A percentile compares a stretch with the other conserved stretches of the same genome.
Evolutionary conservation across 495 filamentous ascomycete species (phyloP).

Genomic region (Penicillium odoratum): DNA sequence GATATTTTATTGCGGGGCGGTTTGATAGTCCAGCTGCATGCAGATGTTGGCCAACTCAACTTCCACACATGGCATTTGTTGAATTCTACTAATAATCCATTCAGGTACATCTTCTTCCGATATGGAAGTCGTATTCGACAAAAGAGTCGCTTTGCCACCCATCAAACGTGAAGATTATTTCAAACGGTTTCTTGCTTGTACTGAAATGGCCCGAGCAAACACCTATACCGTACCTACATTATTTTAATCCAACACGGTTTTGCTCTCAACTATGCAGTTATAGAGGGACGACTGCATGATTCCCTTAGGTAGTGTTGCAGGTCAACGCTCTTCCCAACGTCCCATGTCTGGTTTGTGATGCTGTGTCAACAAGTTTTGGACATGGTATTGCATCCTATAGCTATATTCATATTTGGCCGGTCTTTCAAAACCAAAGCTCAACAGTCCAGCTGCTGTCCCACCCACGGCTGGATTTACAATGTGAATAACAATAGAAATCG

Average conservation of each 20-base stretch:
- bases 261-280: background rate
- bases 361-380: slow-evolving; percentile 1
- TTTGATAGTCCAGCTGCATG: slow-evolving; percentile 13
- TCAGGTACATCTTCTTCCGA: slow-evolving; percentile 62
- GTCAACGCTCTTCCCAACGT: slow-evolving; percentile 12
- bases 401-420: slow-evolving; percentile 5
- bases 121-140: slow-evolving; percentile 57
- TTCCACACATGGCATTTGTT: background rate
- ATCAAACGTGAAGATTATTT: slow-evolving; percentile 23
- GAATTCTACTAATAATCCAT: slow-evolving; percentile 3
- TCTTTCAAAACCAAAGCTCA: slow-evolving; percentile 3
- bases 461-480: slow-evolving; percentile 19
- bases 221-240: background rate
- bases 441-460: slow-evolving; percentile 21
- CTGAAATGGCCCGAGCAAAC: slow-evolving; percentile 1
- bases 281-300: slow-evolving; percentile 11
- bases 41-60: background rate
- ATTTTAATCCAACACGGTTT: background rate
- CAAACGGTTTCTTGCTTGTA: background rate
- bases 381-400: background rate
- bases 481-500: slow-evolving; percentile 6
- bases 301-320: slow-evolving; percentile 9
- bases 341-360: slow-evolving; percentile 7
- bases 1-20: background rate
- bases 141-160: slow-evolving; percentile 53